Conservation (phyloP, 257 asterid species). For the Penstemon newberryi region DNA sequence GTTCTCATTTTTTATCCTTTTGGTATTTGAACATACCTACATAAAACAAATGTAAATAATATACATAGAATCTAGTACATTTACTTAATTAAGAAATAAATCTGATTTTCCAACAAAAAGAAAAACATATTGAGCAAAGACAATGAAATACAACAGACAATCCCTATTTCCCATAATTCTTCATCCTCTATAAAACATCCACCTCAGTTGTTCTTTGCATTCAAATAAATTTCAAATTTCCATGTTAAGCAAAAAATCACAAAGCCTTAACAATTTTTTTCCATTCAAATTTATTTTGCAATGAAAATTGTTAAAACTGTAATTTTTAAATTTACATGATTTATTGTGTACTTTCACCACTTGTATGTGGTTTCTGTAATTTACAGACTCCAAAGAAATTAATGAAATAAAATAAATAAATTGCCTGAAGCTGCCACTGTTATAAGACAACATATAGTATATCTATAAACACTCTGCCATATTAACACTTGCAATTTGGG, state of each 20-base stretch:
- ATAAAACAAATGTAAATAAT: too few species aligned
- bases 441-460: constrained; percentile 2
- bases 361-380: constrained; percentile 15
- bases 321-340: constrained; percentile 22
- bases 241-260: neutral
- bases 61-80: too few species aligned
- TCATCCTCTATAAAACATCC: neutral
- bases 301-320: constrained; percentile 4
- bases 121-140: too few species aligned
- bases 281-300: neutral
- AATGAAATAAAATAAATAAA: constrained; percentile 17
- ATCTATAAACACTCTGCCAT: constrained; percentile 8
- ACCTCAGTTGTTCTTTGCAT: neutral
- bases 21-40: too few species aligned
- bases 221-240: neutral
- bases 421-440: constrained; percentile 24
- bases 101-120: too few species aligned
- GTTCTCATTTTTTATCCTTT: too few species aligned
- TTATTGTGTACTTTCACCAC: constrained; percentile 18
- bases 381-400: constrained; percentile 26
- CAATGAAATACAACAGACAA: too few species aligned
- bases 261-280: neutral
- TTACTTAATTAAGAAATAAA: too few species aligned
- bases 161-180: too few species aligned
- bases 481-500: neutral